Evolutionary conservation across 2,329 filamentous ascomycete species (phyloP), one percentile per base, ranked within the genome.

Genomic region (Aureobasidium uvarum): DNA sequence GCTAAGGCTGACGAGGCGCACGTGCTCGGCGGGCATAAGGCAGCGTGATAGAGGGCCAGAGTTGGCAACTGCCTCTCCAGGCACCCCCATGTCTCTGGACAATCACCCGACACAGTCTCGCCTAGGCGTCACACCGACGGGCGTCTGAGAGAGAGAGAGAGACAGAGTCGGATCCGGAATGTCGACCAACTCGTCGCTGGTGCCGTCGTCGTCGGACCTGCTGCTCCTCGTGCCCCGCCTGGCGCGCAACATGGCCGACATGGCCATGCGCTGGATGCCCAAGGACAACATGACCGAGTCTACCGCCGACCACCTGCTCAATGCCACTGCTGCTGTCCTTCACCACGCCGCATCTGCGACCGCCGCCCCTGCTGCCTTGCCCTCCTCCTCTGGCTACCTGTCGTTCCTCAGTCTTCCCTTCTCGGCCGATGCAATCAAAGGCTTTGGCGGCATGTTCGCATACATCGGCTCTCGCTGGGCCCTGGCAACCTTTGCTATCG

Each of bases 401-500:
- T 66, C 67, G 7, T 67, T 51, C 45, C 28, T 67, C 45, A 68
- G 46, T 28, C 39, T 46, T 18, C 52, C 68, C n/a, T 78, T 81
- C 66, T 75, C 81, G 64, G 77, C 84, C 59, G 79, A 83, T 66
- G 78, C 80, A 5, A 72, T 85, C 69, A 86, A 88, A 73, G 92
- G 90, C 50, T 82, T 97, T 50, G 90, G 91, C 51, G 92, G 91
- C 67, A 86, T 98, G 66, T 93, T 98, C 77, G 90, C 87, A 71
- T 99, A 98, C 77, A 83, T 92, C 50, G 96, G 91, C 1, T 96
- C 91, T 77, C 90, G 90, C 76, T 98, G 95, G 95, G 93, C 94
- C 0, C 80, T 98, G 66, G 88, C 89, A 62, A 97, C 92, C 71
- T 88, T 98, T 71, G 86, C 88, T 43, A 90, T 94, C 82, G 83